A percentile compares a stretch with the other conserved stretches of the same genome.
These are phyloP conservation scores for Bipolaris victoriae DNA, from an alignment of 2,329 filamentous ascomycete genomes.

Conservation along the genomic window DNA sequence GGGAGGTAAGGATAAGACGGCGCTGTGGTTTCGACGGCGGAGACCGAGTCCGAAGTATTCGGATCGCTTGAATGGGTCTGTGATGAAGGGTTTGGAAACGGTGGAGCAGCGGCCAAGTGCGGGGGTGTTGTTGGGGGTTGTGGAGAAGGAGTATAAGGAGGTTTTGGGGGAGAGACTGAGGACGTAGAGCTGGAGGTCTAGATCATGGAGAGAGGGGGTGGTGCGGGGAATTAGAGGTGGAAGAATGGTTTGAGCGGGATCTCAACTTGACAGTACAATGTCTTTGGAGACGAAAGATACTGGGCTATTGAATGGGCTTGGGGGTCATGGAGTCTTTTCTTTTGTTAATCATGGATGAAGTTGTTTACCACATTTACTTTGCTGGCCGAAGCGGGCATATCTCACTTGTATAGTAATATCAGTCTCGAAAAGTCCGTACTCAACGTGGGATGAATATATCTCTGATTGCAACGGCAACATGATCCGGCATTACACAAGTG, in stretches of 20 bases:
- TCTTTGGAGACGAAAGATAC: no score
- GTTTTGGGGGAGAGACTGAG: neutral
- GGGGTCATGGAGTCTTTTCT: no score
- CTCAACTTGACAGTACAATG: no score
- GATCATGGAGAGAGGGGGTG: no score
- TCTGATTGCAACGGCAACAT: conserved; percentile 39
- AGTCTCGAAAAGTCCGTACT: neutral
- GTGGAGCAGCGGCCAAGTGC: conserved; percentile 14
- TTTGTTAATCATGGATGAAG: no score
- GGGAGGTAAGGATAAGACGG: conserved; percentile 3
- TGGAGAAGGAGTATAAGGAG: neutral
- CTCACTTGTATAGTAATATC: no score
- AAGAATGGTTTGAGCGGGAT: no score
- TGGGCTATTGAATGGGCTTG: no score
- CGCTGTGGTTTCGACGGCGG: neutral
- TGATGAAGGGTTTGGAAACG: conserved; percentile 22
- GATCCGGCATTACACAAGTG: conserved; percentile 33
- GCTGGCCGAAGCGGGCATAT: no score
- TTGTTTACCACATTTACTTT: no score
- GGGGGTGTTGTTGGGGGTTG: neutral
- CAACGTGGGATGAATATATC: conserved; percentile 5
- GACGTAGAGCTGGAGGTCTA: no score
- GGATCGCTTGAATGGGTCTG: conserved; percentile 22
- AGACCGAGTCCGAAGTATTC: conserved; percentile 25
- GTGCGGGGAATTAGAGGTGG: no score